Conservation (phyloP, 805 yeast species). For the Tetrapisispora phaffii region DNA sequence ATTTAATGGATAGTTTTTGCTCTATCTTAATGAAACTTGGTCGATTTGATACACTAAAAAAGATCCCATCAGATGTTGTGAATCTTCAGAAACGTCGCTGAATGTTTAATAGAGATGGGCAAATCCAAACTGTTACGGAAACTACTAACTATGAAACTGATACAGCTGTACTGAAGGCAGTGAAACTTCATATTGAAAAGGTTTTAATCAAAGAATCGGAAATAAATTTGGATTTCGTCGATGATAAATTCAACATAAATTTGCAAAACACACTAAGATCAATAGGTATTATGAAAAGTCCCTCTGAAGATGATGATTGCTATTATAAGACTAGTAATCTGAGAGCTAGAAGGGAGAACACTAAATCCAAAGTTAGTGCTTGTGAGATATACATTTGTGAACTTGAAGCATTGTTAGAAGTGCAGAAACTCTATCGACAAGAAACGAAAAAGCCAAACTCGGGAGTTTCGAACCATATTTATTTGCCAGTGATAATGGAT, state of each 20-base stretch:
- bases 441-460: neutral
- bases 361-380: neutral
- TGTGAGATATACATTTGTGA: neutral
- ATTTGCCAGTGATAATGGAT: conserved; percentile 1
- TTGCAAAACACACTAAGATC: neutral
- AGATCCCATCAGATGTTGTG: neutral
- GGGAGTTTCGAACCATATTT: neutral
- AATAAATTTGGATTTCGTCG: neutral
- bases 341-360: neutral
- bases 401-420: neutral
- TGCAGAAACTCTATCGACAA: neutral
- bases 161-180: neutral
- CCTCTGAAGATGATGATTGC: neutral
- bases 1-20: neutral
- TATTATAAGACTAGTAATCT: neutral
- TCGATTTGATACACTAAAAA: neutral
- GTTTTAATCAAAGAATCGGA: neutral
- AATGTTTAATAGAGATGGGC: neutral
- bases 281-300: neutral
- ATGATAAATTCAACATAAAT: neutral
- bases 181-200: neutral
- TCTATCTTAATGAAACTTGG: neutral
- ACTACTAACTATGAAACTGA: neutral
- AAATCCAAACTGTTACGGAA: neutral
- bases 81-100: neutral